phyloP scores from a whole-genome alignment of 208 protist genomes.

The Herpetomonas tarakana region DNA sequence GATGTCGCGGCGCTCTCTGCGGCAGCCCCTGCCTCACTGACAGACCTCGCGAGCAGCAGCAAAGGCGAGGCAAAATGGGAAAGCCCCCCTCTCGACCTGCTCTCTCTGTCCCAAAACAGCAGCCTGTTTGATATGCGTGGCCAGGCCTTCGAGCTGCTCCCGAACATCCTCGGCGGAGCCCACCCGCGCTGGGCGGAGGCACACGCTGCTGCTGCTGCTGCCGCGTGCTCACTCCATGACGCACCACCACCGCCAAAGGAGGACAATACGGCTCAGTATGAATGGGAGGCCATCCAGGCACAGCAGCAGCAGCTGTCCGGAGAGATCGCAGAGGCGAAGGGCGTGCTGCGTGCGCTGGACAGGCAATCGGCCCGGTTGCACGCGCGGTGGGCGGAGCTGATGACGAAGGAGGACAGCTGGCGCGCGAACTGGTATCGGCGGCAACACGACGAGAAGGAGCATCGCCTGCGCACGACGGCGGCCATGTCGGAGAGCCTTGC shows the following conservation, averaged over 20 bases:
- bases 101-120: no score
- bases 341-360: slow-evolving; percentile 19
- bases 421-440: not conserved
- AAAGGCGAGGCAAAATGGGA: no score
- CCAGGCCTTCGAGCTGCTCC: no score
- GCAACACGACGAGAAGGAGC: not conserved
- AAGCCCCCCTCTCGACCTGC: no score
- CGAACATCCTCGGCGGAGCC: no score
- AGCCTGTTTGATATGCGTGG: no score
- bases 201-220: no score
- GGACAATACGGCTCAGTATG: no score
- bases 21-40: not conserved
- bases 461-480: not conserved
- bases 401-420: not conserved
- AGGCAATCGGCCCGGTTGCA: not conserved
- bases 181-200: no score
- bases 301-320: slow-evolving; percentile 9
- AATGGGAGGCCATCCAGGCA: no score
- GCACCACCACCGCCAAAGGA: no score
- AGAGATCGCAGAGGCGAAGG: slow-evolving; percentile 9
- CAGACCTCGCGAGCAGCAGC: not conserved
- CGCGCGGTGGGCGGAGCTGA: not conserved
- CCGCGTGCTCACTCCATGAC: no score
- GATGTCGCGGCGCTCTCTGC: slow-evolving; percentile 9
- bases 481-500: not conserved